phyloP scores from a whole-genome alignment of 805 yeast species.

The Yarrowia sp. region DNA sequence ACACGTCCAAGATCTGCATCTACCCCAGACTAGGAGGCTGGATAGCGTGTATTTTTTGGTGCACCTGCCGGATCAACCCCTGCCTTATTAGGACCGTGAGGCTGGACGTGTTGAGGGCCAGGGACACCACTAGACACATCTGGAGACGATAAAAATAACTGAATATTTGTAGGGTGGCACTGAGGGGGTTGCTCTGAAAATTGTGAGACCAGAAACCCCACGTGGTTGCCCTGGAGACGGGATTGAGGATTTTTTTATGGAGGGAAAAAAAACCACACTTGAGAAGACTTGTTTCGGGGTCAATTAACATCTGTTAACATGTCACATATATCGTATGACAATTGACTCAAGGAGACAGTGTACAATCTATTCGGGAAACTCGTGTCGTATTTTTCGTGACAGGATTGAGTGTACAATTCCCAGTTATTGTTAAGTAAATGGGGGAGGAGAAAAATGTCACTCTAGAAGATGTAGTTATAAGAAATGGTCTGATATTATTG shows the following conservation, averaged over 20 bases:
- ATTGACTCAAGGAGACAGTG: too few species aligned
- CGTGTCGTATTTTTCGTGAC: not conserved
- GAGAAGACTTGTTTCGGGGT: too few species aligned
- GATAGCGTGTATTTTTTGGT: not conserved
- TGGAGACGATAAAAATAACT: not conserved
- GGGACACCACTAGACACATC: too few species aligned
- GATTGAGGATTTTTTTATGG: too few species aligned
- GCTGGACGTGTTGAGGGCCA: not conserved
- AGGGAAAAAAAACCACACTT: too few species aligned
- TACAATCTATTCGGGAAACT: not conserved
- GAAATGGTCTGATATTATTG: too few species aligned
- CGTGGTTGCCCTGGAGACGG: not conserved
- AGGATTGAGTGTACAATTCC: too few species aligned
- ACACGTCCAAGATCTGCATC: not conserved
- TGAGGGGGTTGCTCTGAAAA: not conserved
- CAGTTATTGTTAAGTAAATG: too few species aligned
- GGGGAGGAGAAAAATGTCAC: not conserved
- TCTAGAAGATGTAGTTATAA: too few species aligned
- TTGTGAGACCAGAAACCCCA: not conserved
- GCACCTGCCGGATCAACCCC: not conserved
- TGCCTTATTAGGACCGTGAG: not conserved
- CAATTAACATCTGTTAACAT: too few species aligned
- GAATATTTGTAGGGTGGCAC: not conserved
- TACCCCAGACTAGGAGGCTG: slow-evolving; percentile 8
- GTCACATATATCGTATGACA: too few species aligned